Conservation (phyloP, 306 rosid species). For the Trifolium fragiferum region DNA sequence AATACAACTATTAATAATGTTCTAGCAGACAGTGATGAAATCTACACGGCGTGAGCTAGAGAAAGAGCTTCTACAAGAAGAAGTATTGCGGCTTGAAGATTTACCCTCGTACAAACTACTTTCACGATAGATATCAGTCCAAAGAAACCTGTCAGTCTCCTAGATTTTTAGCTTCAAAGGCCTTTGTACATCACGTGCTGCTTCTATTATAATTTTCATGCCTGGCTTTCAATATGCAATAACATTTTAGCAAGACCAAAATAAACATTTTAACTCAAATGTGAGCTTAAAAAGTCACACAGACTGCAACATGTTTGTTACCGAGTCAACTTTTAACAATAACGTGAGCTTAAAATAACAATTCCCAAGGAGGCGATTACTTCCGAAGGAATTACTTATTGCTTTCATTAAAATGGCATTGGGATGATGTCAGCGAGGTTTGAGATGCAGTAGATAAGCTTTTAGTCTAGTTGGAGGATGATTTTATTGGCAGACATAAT, state of each 20-base stretch:
- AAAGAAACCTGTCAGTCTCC: conserved; percentile 36
- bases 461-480: conserved; percentile 34
- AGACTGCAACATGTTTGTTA: neutral
- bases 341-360: conserved; percentile 31
- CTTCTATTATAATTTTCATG: conserved; percentile 41
- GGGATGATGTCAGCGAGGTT: conserved; percentile 40
- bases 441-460: conserved; percentile 44
- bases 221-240: conserved; percentile 40
- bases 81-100: conserved; percentile 74
- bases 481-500: conserved; percentile 27
- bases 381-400: neutral
- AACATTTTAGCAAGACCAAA: conserved; percentile 40
- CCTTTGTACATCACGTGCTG: conserved; percentile 54
- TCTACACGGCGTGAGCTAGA: conserved; percentile 90
- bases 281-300: conserved; percentile 33
- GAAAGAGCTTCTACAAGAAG: conserved; percentile 86
- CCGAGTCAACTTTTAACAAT: neutral
- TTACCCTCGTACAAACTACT: conserved; percentile 89
- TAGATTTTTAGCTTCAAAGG: conserved; percentile 45
- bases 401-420: neutral
- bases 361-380: neutral
- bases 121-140: conserved; percentile 53
- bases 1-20: conserved; percentile 17
- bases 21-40: conserved; percentile 89
- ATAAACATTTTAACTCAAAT: conserved; percentile 17